Conservation (phyloP, 176 grass and related monocot genomes). For the Tillandsia leiboldiana region DNA sequence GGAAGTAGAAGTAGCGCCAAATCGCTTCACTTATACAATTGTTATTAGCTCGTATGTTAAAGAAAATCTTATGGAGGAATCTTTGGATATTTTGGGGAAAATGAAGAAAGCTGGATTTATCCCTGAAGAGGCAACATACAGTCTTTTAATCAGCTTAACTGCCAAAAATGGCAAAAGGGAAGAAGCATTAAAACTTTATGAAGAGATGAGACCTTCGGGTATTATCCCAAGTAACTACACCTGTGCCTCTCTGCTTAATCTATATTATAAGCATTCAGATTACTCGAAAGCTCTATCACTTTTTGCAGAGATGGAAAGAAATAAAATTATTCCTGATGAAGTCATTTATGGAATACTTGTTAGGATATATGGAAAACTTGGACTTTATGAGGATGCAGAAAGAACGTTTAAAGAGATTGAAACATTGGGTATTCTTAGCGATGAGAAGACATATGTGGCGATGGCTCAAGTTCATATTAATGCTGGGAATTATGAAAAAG, state of each 20-base stretch:
- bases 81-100: conserved; percentile 44
- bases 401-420: conserved; percentile 61
- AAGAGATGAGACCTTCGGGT: conserved; percentile 47
- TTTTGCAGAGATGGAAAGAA: conserved; percentile 61
- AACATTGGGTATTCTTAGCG: conserved; percentile 38
- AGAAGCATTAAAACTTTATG: conserved; percentile 50
- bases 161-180: conserved; percentile 53
- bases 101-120: conserved; percentile 40
- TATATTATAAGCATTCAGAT: conserved; percentile 64
- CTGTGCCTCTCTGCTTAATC: conserved; percentile 60
- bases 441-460: conserved; percentile 78
- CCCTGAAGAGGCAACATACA: conserved; percentile 53
- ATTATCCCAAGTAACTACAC: conserved; percentile 85
- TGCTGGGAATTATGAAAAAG: conserved; percentile 38
- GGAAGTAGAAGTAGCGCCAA: conserved; percentile 39
- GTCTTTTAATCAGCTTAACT: conserved; percentile 53
- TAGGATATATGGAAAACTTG: conserved; percentile 79
- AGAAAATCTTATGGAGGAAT: conserved; percentile 43
- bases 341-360: conserved; percentile 89
- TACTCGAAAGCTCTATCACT: conserved; percentile 76
- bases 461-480: conserved; percentile 86
- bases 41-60: conserved; percentile 55
- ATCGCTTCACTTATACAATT: conserved; percentile 63
- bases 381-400: conserved; percentile 57
- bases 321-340: conserved; percentile 61